Conservation (phyloP, 371 early-diverging fungal genomes). For the Rhizopus stolonifer region DNA sequence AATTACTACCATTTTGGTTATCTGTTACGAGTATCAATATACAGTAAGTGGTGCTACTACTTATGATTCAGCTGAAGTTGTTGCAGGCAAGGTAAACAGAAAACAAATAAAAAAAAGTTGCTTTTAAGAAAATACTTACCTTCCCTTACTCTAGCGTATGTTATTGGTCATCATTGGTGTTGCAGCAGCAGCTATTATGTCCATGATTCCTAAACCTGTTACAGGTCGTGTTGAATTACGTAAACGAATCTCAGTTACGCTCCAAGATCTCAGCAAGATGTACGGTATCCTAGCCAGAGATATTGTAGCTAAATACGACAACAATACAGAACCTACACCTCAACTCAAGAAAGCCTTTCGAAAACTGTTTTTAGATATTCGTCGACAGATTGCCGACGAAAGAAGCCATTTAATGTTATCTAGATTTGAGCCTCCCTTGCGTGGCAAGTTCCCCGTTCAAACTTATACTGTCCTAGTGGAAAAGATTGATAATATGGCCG, state of each 20-base stretch:
- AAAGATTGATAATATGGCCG: constrained; percentile 47
- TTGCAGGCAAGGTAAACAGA: constrained; percentile 49
- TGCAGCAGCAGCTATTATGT: constrained; percentile 33
- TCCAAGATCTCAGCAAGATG: constrained; percentile 37
- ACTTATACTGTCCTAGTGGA: constrained; percentile 31
- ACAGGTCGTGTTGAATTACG: constrained; percentile 46
- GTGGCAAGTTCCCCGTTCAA: constrained; percentile 41
- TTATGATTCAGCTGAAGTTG: constrained; percentile 31
- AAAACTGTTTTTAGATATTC: constrained; percentile 32
- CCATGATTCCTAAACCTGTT: constrained; percentile 36
- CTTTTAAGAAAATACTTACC: no score
- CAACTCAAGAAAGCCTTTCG: constrained; percentile 33
- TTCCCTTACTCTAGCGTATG: constrained; percentile 36
- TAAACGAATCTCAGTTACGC: constrained; percentile 38
- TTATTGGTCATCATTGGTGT: constrained; percentile 41
- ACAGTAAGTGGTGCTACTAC: constrained; percentile 12
- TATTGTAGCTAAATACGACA: constrained; percentile 5
- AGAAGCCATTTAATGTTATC: constrained; percentile 29
- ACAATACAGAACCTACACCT: constrained; percentile 14
- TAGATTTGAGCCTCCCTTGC: constrained; percentile 41
- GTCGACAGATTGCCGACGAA: constrained; percentile 45
- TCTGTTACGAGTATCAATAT: constrained; percentile 35
- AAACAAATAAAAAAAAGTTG: no score
- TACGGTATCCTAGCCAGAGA: constrained; percentile 35
- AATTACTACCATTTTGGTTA: constrained; percentile 33